Evolutionary conservation across 2,329 filamentous ascomycete species (phyloP), one percentile per base, ranked within the genome.

Genomic region (Myriosclerotinia curreyana): DNA sequence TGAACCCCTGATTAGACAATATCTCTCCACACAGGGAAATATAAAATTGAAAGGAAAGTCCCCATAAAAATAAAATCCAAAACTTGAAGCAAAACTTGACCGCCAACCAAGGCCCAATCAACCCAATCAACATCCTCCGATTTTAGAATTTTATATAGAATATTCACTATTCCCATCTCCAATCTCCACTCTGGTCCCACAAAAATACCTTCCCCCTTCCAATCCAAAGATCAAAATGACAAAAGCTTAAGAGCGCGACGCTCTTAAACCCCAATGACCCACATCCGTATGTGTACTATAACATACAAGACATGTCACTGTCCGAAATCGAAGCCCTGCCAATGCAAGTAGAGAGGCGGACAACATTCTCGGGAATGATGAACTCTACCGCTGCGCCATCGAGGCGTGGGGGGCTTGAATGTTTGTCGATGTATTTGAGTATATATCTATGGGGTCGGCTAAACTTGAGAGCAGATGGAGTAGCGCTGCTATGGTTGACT

Each of bases 341-440:
- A 22, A 46, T 34, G 11, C 20, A 56, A 46, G 28, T 56, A 22
- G 17, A 46, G 7, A 46, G 20, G 28, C 40, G 20, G 28, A 56
- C 17, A 46, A 38, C 54, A 56, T 56, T 56, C 7, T 22, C 28
- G 40, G 1, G 9, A 56, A 56, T 34, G 40, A 56, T 56, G 40
- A n/a, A 34, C 11, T 56, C 54, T 56, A 46, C 12, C 17, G 40
- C 25, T 56, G 12, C 25, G 11, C 25, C 40, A 56, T 46, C 40
- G 54, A 46, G 40, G 31, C 25, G 38, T 44, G 38, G 22, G 22
- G 25, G 38, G 17, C 15, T 31, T 44, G 5, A 15, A 42, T 8
- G 17, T 8, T 44, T 31, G 25, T 34, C 4, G 40, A 20, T 17
- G 7, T 56, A 31, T 56, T 31, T 46, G 7, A 40, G 20, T 31